Conservation (phyloP, 2,329 filamentous ascomycete species). For the Cladosporium sp. region DNA sequence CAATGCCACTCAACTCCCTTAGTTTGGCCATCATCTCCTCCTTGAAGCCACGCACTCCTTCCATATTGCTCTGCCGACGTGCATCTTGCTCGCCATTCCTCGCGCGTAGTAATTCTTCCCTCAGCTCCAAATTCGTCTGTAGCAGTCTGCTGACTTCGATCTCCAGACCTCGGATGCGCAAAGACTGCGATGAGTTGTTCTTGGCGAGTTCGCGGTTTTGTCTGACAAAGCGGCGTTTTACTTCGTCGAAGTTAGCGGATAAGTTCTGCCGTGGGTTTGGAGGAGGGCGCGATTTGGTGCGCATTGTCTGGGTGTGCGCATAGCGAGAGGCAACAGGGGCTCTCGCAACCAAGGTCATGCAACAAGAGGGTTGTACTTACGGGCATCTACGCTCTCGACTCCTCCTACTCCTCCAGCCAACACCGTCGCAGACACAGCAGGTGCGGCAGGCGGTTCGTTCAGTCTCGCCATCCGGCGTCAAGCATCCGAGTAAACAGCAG, state of each 20-base stretch:
- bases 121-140: conserved; percentile 72
- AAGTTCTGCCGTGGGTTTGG: conserved; percentile 6
- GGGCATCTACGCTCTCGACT: conserved; percentile 64
- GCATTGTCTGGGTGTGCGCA: conserved; percentile 21
- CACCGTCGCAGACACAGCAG: conserved; percentile 23
- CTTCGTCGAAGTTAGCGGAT: conserved; percentile 43
- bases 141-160: conserved; percentile 70
- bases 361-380: conserved; percentile 49
- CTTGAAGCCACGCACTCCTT: conserved; percentile 66
- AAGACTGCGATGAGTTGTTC: conserved; percentile 71
- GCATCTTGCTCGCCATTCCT: conserved; percentile 61
- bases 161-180: conserved; percentile 72
- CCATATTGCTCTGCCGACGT: conserved; percentile 55
- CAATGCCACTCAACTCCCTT: conserved; percentile 62
- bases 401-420: conserved; percentile 16
- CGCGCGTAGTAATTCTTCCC: conserved; percentile 65
- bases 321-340: not conserved
- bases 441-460: conserved; percentile 65
- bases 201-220: conserved; percentile 80
- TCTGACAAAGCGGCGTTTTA: conserved; percentile 72
- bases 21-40: conserved; percentile 68
- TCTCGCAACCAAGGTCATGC: not conserved
- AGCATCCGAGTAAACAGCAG: not conserved
- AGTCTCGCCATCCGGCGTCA: conserved; percentile 65
- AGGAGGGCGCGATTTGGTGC: conserved; percentile 28